Evolutionary conservation across 75 land plant species (phyloP).

Genomic region (Pinus taeda): DNA sequence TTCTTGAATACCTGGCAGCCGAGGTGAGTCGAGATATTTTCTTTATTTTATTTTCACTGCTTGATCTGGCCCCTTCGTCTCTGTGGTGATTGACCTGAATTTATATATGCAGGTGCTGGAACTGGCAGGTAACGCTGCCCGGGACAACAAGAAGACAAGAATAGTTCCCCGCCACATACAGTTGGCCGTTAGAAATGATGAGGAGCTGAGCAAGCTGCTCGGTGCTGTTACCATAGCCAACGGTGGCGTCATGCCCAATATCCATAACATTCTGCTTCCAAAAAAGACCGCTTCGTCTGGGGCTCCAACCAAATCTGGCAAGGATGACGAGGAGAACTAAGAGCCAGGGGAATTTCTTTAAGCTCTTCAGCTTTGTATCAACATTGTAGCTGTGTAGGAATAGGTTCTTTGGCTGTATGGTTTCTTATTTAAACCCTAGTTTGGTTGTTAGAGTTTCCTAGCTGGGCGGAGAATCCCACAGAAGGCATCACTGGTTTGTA

Average conservation of each 20-base stretch:
- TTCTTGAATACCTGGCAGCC: conserved; percentile 45
- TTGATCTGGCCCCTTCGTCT: not conserved
- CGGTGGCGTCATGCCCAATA: conserved; percentile 77
- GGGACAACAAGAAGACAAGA: conserved; percentile 46
- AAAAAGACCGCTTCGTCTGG: conserved; percentile 46
- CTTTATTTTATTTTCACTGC: not conserved
- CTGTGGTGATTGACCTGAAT: not conserved
- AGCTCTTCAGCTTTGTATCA: no score
- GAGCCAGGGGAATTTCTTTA: no score
- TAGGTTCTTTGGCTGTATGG: no score
- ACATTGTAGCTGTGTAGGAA: no score
- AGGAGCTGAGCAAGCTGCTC: conserved; percentile 64
- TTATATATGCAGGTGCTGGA: conserved; percentile 24
- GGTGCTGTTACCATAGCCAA: conserved; percentile 58
- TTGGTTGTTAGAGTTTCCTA: no score
- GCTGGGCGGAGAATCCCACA: no score
- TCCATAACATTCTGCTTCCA: conserved; percentile 55
- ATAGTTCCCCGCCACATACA: conserved; percentile 55
- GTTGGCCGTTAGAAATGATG: conserved; percentile 66
- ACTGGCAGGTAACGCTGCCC: conserved; percentile 41
- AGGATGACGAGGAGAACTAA: conserved; percentile 2
- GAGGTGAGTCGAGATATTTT: conserved; percentile 14
- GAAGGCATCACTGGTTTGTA: no score
- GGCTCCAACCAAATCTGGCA: conserved; percentile 8
- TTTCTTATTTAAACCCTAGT: no score